Evolutionary conservation across 768 basidiomycete species (phyloP), one percentile per base, ranked within the genome.

Genomic region (Hygrophorus pudorinus): DNA sequence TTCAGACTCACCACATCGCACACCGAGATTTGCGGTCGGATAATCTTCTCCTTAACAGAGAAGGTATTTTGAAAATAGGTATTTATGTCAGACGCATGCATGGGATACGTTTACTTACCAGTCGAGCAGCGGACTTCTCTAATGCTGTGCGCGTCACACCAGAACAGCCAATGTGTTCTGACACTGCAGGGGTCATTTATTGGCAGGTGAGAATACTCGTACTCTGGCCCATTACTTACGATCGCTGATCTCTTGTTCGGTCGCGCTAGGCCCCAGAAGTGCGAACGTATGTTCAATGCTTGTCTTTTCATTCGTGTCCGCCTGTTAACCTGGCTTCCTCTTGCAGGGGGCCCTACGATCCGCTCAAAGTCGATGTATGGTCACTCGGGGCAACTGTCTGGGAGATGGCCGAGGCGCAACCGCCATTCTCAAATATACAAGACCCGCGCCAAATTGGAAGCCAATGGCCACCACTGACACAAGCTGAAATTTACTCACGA

Each of bases 1-100:
- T 91, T 41, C 76, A 79, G 50, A 63, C 62, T 30, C 72, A 78
- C 41, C 65, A 71, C 21, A 82, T 91, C 35, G 86, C 83, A 2
- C 88, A 91, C 60, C 75, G 88, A 24, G 88, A 91, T 59, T 70
- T 91, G 38, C 78, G 88, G 17, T 86, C 85, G 9, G 88, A 91
- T 56, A 91, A 91, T 58, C 50, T 90, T 42, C 64, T 91, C 32
- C 63, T 91, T 44, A 85, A 85, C 43, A 67, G 64, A 35, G 60
- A 71, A 7, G 87, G 87, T 1, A 58, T 85, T 6, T 66, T 90
- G 48, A 90, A 90, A 61, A 66, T 91, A 11, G 75, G 85, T 86
- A 49, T 44, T 78, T 70, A 3, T 24, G 20, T 9, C 31, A 18
- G 29, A 7, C 27, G 13, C 31, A 35, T 14, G n/a, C 24, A 5